Base-by-base conservation (phyloP, 176 grass and related monocot species). In the Avena eriantha region DNA sequence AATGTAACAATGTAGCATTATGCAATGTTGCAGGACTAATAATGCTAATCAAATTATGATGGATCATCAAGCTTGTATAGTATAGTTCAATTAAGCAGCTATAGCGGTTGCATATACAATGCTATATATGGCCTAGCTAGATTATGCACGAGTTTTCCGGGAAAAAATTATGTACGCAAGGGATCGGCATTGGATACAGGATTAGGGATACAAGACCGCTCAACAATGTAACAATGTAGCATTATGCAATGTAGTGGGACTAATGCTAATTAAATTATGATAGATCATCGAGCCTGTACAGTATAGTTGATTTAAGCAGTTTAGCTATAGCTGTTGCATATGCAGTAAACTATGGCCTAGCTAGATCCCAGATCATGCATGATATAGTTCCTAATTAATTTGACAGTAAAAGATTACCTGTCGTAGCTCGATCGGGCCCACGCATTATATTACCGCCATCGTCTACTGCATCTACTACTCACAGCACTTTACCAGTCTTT, bases 141-240 rank as follows among this genome's bases (percentile, higher is more conserved):
- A 41, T 41, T n/a, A n/a, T 9, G 17, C 4, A 70, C n/a, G 68
- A 21, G 35, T 70, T 43, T 43, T 18, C 51, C 3, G 51, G 2
- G 5, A 70, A 41, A n/a, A 10, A 21, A 41, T 41, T 41, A n/a
- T 54, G 4, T 71, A 4, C n/a, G 15, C 69, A 7, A 71, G 18
- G 8, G 69, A 43, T 71, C n/a, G 21, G n/a, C 21, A 73, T 47
- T 73, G 14, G 41, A 73, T 73, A 47, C 71, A 74, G n/a, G n/a
- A 26, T 49, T 17, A 74, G 43, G 22, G 73, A 54, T 31, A 19
- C 7, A 16, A 53, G 8, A 76, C 49, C 48, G 16, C 53, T 76
- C 23, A 18, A 1, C 23, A 53, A 53, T 18, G 47, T 19, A 53
- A 35, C 31, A 8, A 18, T 68, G 65, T 9, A 33, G 61, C 61